Base-by-base conservation (phyloP, 768 basidiomycete genomes). In the Mycena belliarum region DNA sequence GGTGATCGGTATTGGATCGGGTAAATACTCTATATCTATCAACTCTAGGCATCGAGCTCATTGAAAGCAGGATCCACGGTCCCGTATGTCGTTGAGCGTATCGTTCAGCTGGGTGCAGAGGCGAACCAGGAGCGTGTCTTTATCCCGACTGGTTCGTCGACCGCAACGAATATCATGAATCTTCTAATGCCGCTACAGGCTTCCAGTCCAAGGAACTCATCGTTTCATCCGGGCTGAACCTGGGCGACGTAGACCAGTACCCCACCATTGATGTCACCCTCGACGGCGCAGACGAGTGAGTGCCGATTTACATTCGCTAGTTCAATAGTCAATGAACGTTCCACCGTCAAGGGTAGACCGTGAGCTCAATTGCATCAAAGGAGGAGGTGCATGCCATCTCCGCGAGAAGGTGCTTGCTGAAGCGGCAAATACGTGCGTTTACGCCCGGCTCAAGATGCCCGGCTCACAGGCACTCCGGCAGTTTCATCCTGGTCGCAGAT, bases 141-240 rank as follows among this genome's bases (percentile, higher is more conserved):
- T 72, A 84, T 97, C 54, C 94, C 95, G 6, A 96, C 93, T 4
- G 92, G 91, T 86, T 49, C 42, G 81, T 68, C 12, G 11, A 40
- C 25, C 40, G 21, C 28, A 28, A 38, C 18, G 2, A 23, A 45
- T 14, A 12, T 28, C 6, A 51, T 32, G 35, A 41, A 61, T 38
- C 65, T 46, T 48, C 37, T 26, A 42, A 37, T 40, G 20, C 38
- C 35, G 4, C 42, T 29, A 8, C 60, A 81, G 92, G 95, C 21
- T 98, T 98, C 74, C 97, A 99, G 75, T 95, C 93, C 16, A 96
- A 94, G 70, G 87, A 97, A 68, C 85, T 99, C 58, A 98, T 99
- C 68, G 86, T 98, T 51, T 79, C 80, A 43, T 85, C 87, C 24
- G 82, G 86, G 7, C 78, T 97, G 15, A 82, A 72, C 29, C 82